Conservation (phyloP, 345 rosid species). For the Arabis hirsuta region DNA sequence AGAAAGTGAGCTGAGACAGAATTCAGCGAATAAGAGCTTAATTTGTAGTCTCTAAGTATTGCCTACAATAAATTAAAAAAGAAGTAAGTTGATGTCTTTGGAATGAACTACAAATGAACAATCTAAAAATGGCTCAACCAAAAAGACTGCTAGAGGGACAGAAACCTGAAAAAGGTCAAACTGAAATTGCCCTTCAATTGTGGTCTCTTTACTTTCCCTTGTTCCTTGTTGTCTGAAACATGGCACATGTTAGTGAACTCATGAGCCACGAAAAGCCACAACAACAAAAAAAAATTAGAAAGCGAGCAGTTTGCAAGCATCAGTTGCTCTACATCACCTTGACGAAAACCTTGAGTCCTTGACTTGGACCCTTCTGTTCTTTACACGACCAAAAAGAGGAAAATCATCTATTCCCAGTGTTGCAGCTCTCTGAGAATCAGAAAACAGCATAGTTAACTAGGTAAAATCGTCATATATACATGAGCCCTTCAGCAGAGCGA, state of each 20-base stretch:
- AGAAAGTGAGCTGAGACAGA: conserved; percentile 98
- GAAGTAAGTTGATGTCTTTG: conserved; percentile 25
- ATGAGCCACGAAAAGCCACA: conserved; percentile 16
- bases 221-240: conserved; percentile 82
- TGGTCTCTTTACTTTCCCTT: conserved; percentile 95
- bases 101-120: conserved; percentile 13
- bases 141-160: conserved; percentile 25
- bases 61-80: conserved; percentile 51
- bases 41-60: conserved; percentile 85
- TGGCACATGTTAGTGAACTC: conserved; percentile 32
- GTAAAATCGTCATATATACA: conserved; percentile 18
- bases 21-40: conserved; percentile 95
- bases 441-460: conserved; percentile 29
- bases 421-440: conserved; percentile 76
- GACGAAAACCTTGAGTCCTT: conserved; percentile 93
- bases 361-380: conserved; percentile 83
- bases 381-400: conserved; percentile 85
- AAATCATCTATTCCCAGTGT: conserved; percentile 82
- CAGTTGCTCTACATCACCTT: conserved; percentile 55
- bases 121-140: conserved; percentile 30
- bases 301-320: conserved; percentile 24
- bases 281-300: conserved; percentile 1
- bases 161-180: conserved; percentile 97
- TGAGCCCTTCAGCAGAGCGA: conserved; percentile 16
- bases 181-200: conserved; percentile 94